Conservation (phyloP, 176 grass and related monocot species). For the Aegilops longissima region DNA sequence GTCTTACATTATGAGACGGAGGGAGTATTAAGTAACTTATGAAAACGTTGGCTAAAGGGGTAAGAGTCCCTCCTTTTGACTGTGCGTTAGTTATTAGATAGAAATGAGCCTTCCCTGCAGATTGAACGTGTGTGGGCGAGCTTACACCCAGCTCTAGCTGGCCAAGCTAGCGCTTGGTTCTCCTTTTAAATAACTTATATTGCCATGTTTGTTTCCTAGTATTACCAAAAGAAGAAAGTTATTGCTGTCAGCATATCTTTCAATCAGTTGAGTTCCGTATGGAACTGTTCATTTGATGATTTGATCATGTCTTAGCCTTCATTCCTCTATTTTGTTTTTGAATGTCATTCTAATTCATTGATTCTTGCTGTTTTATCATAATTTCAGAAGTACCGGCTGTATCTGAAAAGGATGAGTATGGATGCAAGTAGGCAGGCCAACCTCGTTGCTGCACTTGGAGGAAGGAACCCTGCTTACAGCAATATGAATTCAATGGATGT, state of each 20-base stretch:
- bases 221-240: constrained; percentile 2
- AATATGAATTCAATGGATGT: constrained; percentile 62
- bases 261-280: background rate
- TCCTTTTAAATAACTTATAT: background rate
- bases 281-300: background rate
- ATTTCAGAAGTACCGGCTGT: constrained; percentile 87
- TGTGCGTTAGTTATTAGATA: background rate
- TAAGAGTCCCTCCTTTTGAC: background rate
- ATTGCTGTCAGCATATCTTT: background rate
- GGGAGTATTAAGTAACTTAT: background rate
- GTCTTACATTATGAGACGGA: too few species aligned
- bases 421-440: constrained; percentile 58
- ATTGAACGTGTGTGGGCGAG: background rate
- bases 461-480: constrained; percentile 51
- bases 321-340: background rate
- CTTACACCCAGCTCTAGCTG: background rate
- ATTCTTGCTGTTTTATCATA: constrained; percentile 9
- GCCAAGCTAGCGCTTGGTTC: background rate
- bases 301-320: background rate
- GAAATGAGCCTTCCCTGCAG: background rate
- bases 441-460: constrained; percentile 54
- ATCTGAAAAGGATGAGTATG: constrained; percentile 78
- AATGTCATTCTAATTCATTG: constrained; percentile 25
- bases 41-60: background rate
- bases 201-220: background rate